These are phyloP conservation scores for Creolimax fragrantissima DNA, from an alignment of 78 protist genomes.

Conservation along the genomic window DNA sequence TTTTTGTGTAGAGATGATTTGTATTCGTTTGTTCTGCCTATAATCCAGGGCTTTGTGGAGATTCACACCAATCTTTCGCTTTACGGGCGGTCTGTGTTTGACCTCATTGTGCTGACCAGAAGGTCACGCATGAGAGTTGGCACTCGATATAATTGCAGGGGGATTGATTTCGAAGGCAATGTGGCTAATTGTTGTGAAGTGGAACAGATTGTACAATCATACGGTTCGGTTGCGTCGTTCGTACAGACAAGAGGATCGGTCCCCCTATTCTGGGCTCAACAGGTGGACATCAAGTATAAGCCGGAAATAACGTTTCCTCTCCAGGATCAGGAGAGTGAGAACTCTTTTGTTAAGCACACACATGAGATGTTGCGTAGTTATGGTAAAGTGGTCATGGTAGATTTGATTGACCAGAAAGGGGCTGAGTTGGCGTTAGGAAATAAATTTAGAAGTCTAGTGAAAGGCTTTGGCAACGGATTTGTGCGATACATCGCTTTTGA, in stretches of 20 bases:
- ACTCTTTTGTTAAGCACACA: neutral
- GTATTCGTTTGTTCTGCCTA: neutral
- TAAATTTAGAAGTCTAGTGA: neutral
- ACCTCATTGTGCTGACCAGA: neutral
- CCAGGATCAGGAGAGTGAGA: neutral
- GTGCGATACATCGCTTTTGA: conserved; percentile 4
- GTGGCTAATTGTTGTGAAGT: conserved; percentile 71
- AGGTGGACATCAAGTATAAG: neutral
- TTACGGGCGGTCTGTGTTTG: neutral
- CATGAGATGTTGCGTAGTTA: neutral
- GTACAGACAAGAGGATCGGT: conserved; percentile 53
- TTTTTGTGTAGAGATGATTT: neutral
- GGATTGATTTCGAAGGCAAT: conserved; percentile 58
- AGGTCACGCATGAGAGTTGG: neutral
- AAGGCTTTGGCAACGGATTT: neutral
- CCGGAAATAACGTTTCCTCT: neutral
- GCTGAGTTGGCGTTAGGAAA: neutral
- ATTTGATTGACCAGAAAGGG: neutral
- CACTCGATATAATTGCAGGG: conserved; percentile 55
- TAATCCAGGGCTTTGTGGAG: neutral
- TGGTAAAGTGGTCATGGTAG: neutral
- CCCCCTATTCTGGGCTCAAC: conserved; percentile 61
- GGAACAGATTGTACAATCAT: conserved; percentile 38
- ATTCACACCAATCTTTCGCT: neutral
- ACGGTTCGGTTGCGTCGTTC: neutral